Base-by-base conservation (phyloP, 2,329 filamentous ascomycete species). In the Truncatella angustata region DNA sequence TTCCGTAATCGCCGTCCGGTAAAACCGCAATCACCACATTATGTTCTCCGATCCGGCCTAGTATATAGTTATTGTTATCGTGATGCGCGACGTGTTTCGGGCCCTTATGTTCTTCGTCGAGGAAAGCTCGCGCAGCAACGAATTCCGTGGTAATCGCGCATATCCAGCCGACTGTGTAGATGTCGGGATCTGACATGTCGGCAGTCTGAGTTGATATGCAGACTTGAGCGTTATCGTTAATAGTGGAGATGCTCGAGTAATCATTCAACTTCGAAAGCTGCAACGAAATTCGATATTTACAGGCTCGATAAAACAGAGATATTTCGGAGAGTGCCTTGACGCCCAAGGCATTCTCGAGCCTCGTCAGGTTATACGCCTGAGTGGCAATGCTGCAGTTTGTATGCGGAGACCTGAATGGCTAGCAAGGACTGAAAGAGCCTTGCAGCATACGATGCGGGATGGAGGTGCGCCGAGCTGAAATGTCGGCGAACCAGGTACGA, bases 151-250 rank as follows among this genome's bases (percentile, higher is more conserved):
- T 16, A 3, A 75, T 51, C 7, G 73, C 72, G 51, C 70, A 76
- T 5, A 78, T 73, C 72, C 72, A 76, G n/a, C 71, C 73, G 6
- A 76, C 65, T 0, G 63, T 72, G 50, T 75, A 76, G 40, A 60
- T 18, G 10, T 35, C n/a, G n/a, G 37, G 48, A 43, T 50, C 24
- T 3, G 48, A 4, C 48, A 50, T 50, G 2, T 20, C 21, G 18
- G 18, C 37, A 18, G 4, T 40, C 37, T 16, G 20, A 18, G 6
- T 1, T 40, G 1, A 3, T 1, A 4, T 5, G 37, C 37, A 40
- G 26, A 20, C 11, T 21, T 5, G 26, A 43, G 39, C 20, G 20
- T n/a, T 43, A 12, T 14, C 14, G 20, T n/a, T 7, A 21, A 23
- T 32, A 43, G 5, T 4, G 21, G 23, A 23, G 4, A 11, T 24